Percentiles rank a stretch among this genome's conserved stretches.
These are phyloP conservation scores for Cordyceps farinosa DNA, from an alignment of 2,329 filamentous ascomycete genomes.

Conservation along the genomic window DNA sequence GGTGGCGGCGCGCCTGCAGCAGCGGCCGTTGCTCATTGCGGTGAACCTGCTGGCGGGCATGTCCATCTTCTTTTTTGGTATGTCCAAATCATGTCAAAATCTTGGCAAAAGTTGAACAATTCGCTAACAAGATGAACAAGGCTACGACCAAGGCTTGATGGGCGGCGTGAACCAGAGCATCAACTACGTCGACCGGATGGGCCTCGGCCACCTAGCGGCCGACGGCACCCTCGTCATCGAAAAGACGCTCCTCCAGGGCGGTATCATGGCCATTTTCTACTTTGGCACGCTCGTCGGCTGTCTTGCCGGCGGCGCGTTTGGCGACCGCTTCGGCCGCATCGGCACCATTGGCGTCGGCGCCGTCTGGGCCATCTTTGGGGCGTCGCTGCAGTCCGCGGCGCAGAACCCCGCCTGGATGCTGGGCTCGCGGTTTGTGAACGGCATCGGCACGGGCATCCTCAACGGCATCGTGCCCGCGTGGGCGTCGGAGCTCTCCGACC, in stretches of 20 bases:
- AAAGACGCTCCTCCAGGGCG: constrained; percentile 38
- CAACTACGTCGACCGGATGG: constrained; percentile 63
- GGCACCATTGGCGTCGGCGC: constrained; percentile 59
- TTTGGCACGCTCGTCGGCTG: constrained; percentile 59
- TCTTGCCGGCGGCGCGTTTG: constrained; percentile 59
- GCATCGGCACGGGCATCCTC: constrained; percentile 65
- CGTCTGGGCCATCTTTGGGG: constrained; percentile 57
- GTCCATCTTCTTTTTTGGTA: constrained; percentile 64
- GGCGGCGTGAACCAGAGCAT: constrained; percentile 64
- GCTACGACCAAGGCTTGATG: constrained; percentile 55
- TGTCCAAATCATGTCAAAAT: no score
- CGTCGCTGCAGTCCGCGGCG: constrained; percentile 61
- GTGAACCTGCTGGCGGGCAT: constrained; percentile 62
- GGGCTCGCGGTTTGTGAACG: constrained; percentile 48
- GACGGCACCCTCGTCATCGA: constrained; percentile 52
- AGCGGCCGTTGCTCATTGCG: constrained; percentile 47
- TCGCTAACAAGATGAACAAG: no score
- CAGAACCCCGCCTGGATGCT: constrained; percentile 69
- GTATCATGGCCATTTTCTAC: constrained; percentile 41
- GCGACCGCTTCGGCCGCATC: constrained; percentile 60
- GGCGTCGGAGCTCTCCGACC: constrained; percentile 66
- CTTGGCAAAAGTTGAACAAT: no score
- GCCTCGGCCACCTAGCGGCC: constrained; percentile 53
- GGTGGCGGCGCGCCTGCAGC: no score
- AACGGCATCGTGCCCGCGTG: constrained; percentile 70